A percentile compares a stretch with the other conserved stretches of the same genome.
phyloP scores from a whole-genome alignment of 495 filamentous ascomycete species.

The Neurospora sp. region DNA sequence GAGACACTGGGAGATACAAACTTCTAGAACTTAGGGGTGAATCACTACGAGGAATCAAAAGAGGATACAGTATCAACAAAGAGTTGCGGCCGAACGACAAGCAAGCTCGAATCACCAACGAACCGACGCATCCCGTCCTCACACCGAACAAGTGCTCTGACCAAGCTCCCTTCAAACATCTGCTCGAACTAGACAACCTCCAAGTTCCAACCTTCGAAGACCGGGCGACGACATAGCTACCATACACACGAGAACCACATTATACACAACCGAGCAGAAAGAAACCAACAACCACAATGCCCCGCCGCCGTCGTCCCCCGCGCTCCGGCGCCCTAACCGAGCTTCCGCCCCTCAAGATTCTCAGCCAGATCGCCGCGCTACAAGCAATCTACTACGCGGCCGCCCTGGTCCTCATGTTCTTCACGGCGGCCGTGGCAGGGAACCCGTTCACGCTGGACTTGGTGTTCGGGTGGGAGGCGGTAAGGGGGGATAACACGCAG shows the following conservation, averaged over 20 bases:
- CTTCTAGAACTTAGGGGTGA: neutral
- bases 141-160: neutral
- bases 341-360: slow-evolving; percentile 74
- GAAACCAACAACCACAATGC: slow-evolving; percentile 34
- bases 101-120: neutral
- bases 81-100: neutral
- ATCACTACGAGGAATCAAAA: neutral
- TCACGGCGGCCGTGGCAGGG: slow-evolving; percentile 79
- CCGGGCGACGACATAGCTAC: neutral
- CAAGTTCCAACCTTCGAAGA: neutral
- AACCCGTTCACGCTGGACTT: slow-evolving; percentile 57
- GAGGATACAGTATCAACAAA: neutral
- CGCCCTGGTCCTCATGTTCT: slow-evolving; percentile 69
- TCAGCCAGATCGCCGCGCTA: slow-evolving; percentile 77
- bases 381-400: slow-evolving; percentile 73
- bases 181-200: neutral
- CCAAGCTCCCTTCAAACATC: neutral
- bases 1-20: neutral
- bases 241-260: too few species aligned
- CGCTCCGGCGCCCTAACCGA: slow-evolving; percentile 71
- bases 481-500: slow-evolving; percentile 81
- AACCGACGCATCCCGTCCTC: neutral
- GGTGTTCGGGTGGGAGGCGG: slow-evolving; percentile 67
- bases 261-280: too few species aligned
- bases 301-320: slow-evolving; percentile 65